Evolutionary conservation across 2,329 filamentous ascomycete genomes (phyloP).

Genomic region (Thielaviopsis euricoi): DNA sequence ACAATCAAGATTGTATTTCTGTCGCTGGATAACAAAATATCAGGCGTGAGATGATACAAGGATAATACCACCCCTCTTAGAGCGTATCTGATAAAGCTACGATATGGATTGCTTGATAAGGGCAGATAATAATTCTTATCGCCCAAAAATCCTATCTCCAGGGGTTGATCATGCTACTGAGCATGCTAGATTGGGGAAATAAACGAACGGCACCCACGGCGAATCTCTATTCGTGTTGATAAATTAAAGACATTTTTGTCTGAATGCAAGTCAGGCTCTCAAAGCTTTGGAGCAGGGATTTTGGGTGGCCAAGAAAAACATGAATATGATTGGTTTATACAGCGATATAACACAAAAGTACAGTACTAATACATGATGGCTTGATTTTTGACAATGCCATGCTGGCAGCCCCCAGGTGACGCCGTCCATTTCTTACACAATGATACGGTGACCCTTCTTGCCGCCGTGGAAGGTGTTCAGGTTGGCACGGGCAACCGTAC

Average conservation of each 20-base stretch:
- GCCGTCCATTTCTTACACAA: slow-evolving; percentile 5
- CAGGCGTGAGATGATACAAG: not conserved
- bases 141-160: not conserved
- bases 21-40: not conserved
- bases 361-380: slow-evolving; percentile 10
- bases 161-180: not conserved
- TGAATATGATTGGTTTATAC: not conserved
- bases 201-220: too few relatives aligned
- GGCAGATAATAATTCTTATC: not conserved
- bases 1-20: not conserved
- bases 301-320: not conserved
- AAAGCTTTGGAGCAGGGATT: too few relatives aligned
- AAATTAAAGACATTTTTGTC: too few relatives aligned
- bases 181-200: too few relatives aligned
- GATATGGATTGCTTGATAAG: not conserved
- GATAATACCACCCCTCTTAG: not conserved
- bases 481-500: slow-evolving; percentile 64
- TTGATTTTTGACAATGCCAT: not conserved
- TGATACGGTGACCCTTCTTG: slow-evolving; percentile 11
- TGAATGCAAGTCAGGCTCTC: too few relatives aligned
- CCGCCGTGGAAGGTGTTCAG: slow-evolving; percentile 19
- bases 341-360: slow-evolving; percentile 2
- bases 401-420: not conserved
- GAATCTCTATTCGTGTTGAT: too few relatives aligned
- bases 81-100: not conserved